These are phyloP conservation scores for Beta lomatogona DNA, from an alignment of 179 eudicot species.

Conservation along the genomic window DNA sequence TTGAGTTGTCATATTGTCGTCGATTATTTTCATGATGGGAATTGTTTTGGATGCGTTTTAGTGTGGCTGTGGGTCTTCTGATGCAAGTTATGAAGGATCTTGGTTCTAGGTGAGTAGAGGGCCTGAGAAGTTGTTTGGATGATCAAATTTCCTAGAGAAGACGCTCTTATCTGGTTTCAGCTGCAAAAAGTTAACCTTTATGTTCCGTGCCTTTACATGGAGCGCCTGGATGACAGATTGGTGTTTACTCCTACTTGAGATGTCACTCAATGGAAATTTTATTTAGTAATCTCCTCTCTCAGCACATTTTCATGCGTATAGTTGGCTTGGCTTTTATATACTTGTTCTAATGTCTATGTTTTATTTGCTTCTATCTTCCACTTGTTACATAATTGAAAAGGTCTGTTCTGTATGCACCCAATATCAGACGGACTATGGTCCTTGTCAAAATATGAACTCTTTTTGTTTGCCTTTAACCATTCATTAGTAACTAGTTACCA, in stretches of 20 bases:
- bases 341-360: neutral
- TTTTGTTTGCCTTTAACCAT: neutral
- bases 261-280: neutral
- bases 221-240: neutral
- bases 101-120: neutral
- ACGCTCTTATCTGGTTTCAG: neutral
- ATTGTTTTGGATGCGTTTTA: too few relatives aligned
- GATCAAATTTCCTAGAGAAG: neutral
- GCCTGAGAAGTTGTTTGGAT: neutral
- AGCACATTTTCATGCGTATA: neutral
- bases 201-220: neutral
- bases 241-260: neutral
- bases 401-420: neutral
- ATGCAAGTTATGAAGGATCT: neutral
- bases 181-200: neutral
- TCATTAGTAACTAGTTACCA: neutral
- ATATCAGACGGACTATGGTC: neutral
- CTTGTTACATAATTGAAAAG: neutral
- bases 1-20: too few relatives aligned
- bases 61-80: too few relatives aligned
- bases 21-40: too few relatives aligned
- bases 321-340: neutral
- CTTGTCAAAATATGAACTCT: neutral
- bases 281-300: neutral
- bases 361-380: neutral